Conservation (phyloP, 129 eudicot species). For the Pittosporum tobira region DNA sequence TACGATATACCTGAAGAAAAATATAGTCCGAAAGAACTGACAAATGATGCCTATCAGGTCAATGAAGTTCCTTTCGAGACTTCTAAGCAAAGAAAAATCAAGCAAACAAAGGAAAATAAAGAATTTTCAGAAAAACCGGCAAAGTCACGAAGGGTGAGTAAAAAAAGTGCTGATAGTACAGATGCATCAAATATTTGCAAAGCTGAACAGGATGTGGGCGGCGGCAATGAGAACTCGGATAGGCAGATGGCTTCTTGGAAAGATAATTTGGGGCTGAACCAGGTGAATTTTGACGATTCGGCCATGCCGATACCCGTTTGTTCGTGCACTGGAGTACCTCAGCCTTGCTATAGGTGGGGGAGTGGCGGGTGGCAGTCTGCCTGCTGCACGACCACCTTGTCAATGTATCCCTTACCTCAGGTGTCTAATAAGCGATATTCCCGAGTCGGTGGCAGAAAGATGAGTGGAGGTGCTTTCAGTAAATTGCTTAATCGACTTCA, state of each 20-base stretch:
- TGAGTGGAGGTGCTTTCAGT: conserved; percentile 54
- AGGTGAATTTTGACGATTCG: conserved; percentile 49
- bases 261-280: too few species aligned
- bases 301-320: conserved; percentile 74
- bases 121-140: neutral
- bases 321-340: conserved; percentile 63
- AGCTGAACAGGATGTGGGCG: too few species aligned
- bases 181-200: too few species aligned
- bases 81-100: conserved; percentile 37
- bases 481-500: conserved; percentile 56
- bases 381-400: conserved; percentile 55
- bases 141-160: too few species aligned
- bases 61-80: conserved; percentile 17
- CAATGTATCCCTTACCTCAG: conserved; percentile 51
- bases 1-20: conserved; percentile 21
- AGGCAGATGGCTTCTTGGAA: too few species aligned
- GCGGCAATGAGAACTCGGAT: too few species aligned
- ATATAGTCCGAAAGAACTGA: conserved; percentile 23
- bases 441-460: conserved; percentile 52
- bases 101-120: conserved; percentile 23
- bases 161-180: too few species aligned
- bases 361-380: conserved; percentile 72
- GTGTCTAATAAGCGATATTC: conserved; percentile 39
- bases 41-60: conserved; percentile 7
- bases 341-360: conserved; percentile 74